These are phyloP conservation scores for Raffaelea deltoideospora DNA, from an alignment of 2,329 filamentous ascomycete species.

Conservation along the genomic window DNA sequence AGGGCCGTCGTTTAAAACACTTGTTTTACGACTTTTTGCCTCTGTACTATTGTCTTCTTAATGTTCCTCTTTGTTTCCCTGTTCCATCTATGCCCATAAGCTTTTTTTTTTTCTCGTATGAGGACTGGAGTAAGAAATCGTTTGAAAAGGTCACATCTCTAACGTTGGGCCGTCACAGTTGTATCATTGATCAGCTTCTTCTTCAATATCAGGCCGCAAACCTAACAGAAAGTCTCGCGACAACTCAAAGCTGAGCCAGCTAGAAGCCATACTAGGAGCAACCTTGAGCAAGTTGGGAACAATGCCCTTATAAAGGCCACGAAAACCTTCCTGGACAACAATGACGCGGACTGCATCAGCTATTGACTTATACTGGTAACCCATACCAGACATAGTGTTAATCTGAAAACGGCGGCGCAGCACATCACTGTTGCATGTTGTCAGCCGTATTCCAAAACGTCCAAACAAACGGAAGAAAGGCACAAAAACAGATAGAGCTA, in stretches of 20 bases:
- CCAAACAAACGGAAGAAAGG: not conserved
- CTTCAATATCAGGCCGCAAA: constrained; percentile 31
- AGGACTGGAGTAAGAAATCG: too few relatives aligned
- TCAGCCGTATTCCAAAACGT: too few relatives aligned
- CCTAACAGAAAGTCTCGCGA: constrained; percentile 72
- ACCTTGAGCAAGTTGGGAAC: constrained; percentile 93
- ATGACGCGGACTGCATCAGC: constrained; percentile 73
- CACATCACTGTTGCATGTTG: constrained; percentile 51
- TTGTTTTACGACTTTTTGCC: too few relatives aligned
- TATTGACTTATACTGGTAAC: constrained; percentile 85
- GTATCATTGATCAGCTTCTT: constrained; percentile 8
- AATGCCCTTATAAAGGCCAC: constrained; percentile 89
- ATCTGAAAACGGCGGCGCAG: constrained; percentile 90
- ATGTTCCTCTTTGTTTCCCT: too few relatives aligned
- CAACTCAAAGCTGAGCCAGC: constrained; percentile 94
- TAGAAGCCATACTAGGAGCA: constrained; percentile 95
- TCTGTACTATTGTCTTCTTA: too few relatives aligned
- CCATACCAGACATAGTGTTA: constrained; percentile 98
- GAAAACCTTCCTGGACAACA: constrained; percentile 64
- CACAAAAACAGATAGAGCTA: not conserved
- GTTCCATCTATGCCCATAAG: too few relatives aligned
- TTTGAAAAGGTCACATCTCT: too few relatives aligned
- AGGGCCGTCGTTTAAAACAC: too few relatives aligned
- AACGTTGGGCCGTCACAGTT: too few relatives aligned
- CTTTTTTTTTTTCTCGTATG: too few relatives aligned